Evolutionary conservation across 140 eudicot genomes (phyloP).

Genomic region (Stevia rebaudiana): DNA sequence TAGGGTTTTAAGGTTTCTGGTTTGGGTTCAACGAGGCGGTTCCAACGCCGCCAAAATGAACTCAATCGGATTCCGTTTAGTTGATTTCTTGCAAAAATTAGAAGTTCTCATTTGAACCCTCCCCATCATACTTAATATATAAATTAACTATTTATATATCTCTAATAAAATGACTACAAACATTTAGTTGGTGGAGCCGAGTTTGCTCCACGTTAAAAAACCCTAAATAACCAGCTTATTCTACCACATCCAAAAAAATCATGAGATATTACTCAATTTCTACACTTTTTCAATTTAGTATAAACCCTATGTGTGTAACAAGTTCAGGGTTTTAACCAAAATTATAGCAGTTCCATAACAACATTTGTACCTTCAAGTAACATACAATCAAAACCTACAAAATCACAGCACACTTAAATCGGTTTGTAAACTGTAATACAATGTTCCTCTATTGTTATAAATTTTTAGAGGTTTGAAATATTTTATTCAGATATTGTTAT

Average conservation of each 20-base stretch:
- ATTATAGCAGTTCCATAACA: background rate
- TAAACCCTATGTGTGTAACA: background rate
- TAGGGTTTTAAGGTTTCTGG: too few species aligned
- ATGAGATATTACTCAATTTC: background rate
- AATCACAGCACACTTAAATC: background rate
- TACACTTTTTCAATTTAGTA: background rate
- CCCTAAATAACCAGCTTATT: background rate
- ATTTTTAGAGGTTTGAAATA: background rate
- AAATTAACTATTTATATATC: background rate
- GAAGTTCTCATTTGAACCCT: too few species aligned
- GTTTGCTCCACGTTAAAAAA: too few species aligned
- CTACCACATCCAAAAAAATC: background rate
- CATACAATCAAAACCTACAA: slow-evolving; percentile 7
- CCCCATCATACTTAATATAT: too few species aligned
- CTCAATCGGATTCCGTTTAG: too few species aligned
- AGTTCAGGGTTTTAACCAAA: background rate
- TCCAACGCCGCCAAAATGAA: too few species aligned
- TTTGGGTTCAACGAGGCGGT: too few species aligned
- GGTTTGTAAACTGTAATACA: background rate
- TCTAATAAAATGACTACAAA: background rate
- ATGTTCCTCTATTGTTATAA: background rate
- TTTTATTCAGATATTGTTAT: background rate
- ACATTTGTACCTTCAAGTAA: background rate
- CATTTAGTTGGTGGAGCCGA: background rate
- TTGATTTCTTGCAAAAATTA: too few species aligned